Percentiles rank a stretch among this genome's conserved stretches.
These are phyloP conservation scores for Trichoderma breve DNA, from an alignment of 2,329 filamentous ascomycete species.

Conservation along the genomic window DNA sequence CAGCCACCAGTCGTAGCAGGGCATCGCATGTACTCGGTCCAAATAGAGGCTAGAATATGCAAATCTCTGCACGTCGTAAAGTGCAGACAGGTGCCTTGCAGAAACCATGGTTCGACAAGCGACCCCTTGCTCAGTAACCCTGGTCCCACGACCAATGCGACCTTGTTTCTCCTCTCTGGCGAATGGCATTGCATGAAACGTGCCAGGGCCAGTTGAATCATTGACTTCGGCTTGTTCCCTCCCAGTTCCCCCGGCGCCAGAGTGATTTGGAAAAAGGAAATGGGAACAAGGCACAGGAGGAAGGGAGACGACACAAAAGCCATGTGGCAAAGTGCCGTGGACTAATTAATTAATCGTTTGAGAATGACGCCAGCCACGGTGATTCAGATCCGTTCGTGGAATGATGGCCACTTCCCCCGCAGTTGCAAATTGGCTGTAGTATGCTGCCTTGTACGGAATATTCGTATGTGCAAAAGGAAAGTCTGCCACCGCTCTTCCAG, in stretches of 20 bases:
- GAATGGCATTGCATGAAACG: neutral
- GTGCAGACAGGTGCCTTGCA: constrained; percentile 16
- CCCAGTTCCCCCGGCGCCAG: constrained; percentile 4
- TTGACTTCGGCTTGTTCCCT: constrained; percentile 8
- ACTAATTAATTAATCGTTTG: constrained; percentile 6
- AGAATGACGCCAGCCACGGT: constrained; percentile 12
- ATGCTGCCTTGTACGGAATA: neutral
- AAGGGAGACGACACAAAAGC: neutral
- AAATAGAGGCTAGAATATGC: neutral
- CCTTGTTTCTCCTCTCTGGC: neutral
- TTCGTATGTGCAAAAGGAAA: neutral
- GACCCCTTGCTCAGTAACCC: neutral
- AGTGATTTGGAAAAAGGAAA: neutral
- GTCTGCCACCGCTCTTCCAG: neutral
- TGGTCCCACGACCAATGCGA: constrained; percentile 10
- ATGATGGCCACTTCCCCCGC: neutral
- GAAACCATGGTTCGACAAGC: constrained; percentile 11
- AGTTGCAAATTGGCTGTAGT: neutral
- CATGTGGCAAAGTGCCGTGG: constrained; percentile 16
- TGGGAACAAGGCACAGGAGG: neutral
- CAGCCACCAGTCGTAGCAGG: neutral
- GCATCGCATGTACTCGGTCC: neutral
- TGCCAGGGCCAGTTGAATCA: neutral
- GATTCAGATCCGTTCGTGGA: constrained; percentile 6
- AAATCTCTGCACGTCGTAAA: constrained; percentile 14